Evolutionary conservation across 345 rosid species (phyloP), one percentile per base, ranked within the genome.

Genomic region (Eutrema heterophyllum): DNA sequence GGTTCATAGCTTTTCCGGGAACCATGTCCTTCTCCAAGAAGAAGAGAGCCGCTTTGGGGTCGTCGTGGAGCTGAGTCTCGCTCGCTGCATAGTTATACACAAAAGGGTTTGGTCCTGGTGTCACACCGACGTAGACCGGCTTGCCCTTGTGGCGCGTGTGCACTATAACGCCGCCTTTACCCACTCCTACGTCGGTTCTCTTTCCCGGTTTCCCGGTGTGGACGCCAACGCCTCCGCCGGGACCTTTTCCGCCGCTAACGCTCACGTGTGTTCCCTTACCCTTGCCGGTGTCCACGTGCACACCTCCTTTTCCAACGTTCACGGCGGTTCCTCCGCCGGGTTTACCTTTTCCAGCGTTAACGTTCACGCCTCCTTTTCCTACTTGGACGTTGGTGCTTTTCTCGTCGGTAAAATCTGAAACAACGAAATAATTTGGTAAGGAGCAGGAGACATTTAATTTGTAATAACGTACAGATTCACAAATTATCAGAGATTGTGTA

Each of bases 11-110:
- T 30, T 81, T 85, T 18, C 89, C 84, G 1, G 81, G 78, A 49
- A 83, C 80, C 76, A 95, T 27, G 67, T 89, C 89, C 68, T 91
- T 89, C 62, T 91, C 98, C 81, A 88, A 76, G 89, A 95, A 95
- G 79, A 95, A 91, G 14, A 88, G 72, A 21, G 97, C 91, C 13
- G 73, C 85, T 30, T 75, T 84, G 7, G 88, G 90, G 64, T 85
- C 71, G 4, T 84, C 88, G 12, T 76, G 93, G 21, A 88, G 76
- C 77, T 95, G 99, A 50, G 79, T 83, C 66, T 84, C 85, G 1
- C 81, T 71, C 29, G 97, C 94, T 46, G 90, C 92, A 33, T 95
- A 92, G 0, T 0, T 0, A 81, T 95, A 92, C 0, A 0, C 0
- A 75, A 91, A 89, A 2, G 92, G 92, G 36, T 0, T 10, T 0